These are phyloP conservation scores for Ceratobasidium sp. DNA, from an alignment of 1,284 basidiomycete genomes.

Conservation along the genomic window DNA sequence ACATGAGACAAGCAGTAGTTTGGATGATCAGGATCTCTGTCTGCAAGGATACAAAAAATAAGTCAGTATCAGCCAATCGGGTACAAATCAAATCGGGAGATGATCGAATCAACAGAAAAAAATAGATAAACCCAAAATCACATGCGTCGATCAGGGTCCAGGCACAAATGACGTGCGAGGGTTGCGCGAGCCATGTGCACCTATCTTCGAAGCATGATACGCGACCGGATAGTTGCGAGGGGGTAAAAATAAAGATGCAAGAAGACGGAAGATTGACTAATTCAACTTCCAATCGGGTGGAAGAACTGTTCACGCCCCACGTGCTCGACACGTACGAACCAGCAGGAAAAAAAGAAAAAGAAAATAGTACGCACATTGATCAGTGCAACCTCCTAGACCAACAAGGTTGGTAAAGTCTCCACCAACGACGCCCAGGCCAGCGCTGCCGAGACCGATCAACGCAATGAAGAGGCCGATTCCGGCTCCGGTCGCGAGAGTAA, in stretches of 20 bases:
- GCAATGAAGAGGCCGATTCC: slow-evolving; percentile 89
- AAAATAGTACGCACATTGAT: slow-evolving; percentile 62
- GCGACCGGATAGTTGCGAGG: slow-evolving; percentile 20
- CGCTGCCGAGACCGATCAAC: slow-evolving; percentile 64
- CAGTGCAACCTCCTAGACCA: slow-evolving; percentile 82
- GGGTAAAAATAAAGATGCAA: background rate
- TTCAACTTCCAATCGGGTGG: slow-evolving; percentile 50
- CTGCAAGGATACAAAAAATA: slow-evolving; percentile 21
- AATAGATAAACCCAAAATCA: background rate
- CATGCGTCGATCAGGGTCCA: slow-evolving; percentile 42
- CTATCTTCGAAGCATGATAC: slow-evolving; percentile 18
- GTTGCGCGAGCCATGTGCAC: slow-evolving; percentile 8
- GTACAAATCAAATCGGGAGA: background rate
- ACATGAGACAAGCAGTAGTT: slow-evolving; percentile 77
- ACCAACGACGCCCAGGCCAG: slow-evolving; percentile 82
- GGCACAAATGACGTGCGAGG: slow-evolving; percentile 29
- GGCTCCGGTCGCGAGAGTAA: slow-evolving; percentile 85
- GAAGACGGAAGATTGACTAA: no score
- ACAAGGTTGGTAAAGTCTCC: slow-evolving; percentile 80
- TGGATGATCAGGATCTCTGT: slow-evolving; percentile 50
- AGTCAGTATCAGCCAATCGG: slow-evolving; percentile 1
- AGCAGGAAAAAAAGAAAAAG: background rate
- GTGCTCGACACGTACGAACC: no score
- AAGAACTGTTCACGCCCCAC: slow-evolving; percentile 14
- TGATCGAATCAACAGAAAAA: background rate